Evolutionary conservation across 768 basidiomycete species (phyloP), one percentile per base, ranked within the genome.

Genomic region (Trametes maxima): DNA sequence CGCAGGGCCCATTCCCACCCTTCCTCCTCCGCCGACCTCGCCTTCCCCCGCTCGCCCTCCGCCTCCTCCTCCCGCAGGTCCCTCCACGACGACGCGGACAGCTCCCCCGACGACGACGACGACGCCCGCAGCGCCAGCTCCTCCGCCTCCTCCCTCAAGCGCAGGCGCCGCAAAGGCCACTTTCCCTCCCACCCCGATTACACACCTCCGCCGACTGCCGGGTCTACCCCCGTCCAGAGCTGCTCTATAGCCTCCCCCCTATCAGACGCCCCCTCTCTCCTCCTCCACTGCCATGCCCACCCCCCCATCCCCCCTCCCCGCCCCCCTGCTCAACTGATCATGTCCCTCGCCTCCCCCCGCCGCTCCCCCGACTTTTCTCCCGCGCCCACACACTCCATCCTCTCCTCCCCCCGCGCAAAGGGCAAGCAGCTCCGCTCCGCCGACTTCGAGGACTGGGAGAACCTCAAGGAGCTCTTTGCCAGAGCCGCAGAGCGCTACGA

Each of bases 381-480:
- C 36, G 53, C 49, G 35, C 19, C 61, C 25, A n/a, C 55, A 21
- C 44, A 48, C 21, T 58, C 58, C 63, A 37, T 50, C 52, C 36
- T 44, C 47, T 48, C 59, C 45, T 48, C 39, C 47, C 48, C 54
- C 60, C 28, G 46, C 16, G 16, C 37, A 21, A 55, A 59, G 54
- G 59, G 54, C 64, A 63, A 62, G 47, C 62, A 45, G 57, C 49
- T 59, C 50, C 37, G 36, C 35, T 54, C 64, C 14, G 59, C 54
- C 40, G 70, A 69, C 55, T 64, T 76, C 49, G 81, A 83, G 54
- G 87, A 88, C 67, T 89, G 88, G 88, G 79, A 85, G 54, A 82
- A 84, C 70, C 74, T 89, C 45, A 88, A 88, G 70, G 84, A 85
- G 58, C 76, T 88, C 11, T 87, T 86, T 68, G 73, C 76, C 0